Evolutionary conservation across 179 eudicot species (phyloP).

Genomic region (Drosera spatulata): DNA sequence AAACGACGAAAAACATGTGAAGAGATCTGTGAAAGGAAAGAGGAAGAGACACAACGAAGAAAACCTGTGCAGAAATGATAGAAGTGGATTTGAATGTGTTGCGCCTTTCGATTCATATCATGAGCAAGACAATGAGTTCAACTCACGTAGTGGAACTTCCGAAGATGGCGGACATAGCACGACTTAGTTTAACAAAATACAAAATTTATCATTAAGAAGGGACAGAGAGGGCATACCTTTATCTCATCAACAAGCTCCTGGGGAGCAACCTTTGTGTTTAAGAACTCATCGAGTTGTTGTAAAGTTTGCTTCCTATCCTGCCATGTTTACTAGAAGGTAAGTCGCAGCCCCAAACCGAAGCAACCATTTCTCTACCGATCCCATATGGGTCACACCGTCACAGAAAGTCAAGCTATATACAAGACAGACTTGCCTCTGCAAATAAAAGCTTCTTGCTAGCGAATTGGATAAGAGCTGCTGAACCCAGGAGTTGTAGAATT

Average conservation of each 20-base stretch:
- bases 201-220: too few relatives aligned
- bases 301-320: constrained; percentile 91
- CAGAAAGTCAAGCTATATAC: background rate
- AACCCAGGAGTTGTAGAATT: constrained; percentile 74
- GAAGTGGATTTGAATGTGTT: too few relatives aligned
- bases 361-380: background rate
- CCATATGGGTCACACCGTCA: too few relatives aligned
- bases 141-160: background rate
- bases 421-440: constrained; percentile 55
- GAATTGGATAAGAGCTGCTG: constrained; percentile 76
- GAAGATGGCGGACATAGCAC: background rate
- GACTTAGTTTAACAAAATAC: background rate
- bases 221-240: constrained; percentile 32
- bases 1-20: background rate
- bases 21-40: too few relatives aligned
- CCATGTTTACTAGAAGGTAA: constrained; percentile 5
- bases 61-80: too few relatives aligned
- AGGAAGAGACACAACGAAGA: too few relatives aligned
- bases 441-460: constrained; percentile 80
- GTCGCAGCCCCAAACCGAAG: constrained; percentile 1
- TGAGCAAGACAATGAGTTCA: too few relatives aligned
- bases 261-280: constrained; percentile 60
- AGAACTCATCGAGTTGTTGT: constrained; percentile 57
- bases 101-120: too few relatives aligned
- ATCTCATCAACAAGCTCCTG: constrained; percentile 67